Evolutionary conservation across 441 rosid species (phyloP).

Genomic region (Adansonia grandidieri): DNA sequence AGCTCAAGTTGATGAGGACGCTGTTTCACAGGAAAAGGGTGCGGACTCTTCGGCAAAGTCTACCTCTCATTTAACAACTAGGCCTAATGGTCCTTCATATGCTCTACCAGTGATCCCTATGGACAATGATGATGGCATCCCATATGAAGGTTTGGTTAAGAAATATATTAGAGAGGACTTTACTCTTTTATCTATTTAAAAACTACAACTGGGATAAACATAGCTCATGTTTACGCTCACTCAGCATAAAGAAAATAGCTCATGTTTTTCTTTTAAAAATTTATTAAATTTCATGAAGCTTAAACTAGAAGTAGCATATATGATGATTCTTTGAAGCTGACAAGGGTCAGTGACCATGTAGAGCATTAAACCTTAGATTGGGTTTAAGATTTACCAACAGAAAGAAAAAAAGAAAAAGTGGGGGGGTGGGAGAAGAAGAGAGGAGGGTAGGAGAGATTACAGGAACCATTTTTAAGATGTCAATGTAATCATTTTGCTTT

Average conservation of each 20-base stretch:
- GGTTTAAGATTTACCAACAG: background rate
- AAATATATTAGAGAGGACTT: background rate
- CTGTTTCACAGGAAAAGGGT: conserved; percentile 68
- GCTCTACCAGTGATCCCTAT: conserved; percentile 64
- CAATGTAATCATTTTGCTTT: background rate
- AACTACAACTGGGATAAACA: conserved; percentile 4
- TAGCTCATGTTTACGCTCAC: conserved; percentile 4
- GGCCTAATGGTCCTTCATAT: conserved; percentile 75
- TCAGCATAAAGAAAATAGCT: background rate
- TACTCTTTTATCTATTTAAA: background rate
- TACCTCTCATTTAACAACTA: conserved; percentile 67
- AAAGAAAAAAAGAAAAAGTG: background rate
- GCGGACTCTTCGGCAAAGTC: conserved; percentile 71
- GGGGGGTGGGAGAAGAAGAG: too few species aligned
- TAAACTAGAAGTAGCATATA: background rate
- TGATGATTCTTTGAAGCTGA: conserved; percentile 11
- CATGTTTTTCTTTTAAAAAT: background rate
- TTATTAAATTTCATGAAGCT: conserved; percentile 3
- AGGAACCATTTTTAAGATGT: background rate
- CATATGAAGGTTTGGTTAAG: conserved; percentile 62
- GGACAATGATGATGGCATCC: conserved; percentile 78
- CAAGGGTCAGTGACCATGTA: background rate
- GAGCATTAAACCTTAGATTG: background rate
- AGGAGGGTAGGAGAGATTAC: background rate
- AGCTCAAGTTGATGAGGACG: conserved; percentile 20